Evolutionary conservation across 2,329 filamentous ascomycete genomes (phyloP).

Genomic region (Endoconidiophora polonica): DNA sequence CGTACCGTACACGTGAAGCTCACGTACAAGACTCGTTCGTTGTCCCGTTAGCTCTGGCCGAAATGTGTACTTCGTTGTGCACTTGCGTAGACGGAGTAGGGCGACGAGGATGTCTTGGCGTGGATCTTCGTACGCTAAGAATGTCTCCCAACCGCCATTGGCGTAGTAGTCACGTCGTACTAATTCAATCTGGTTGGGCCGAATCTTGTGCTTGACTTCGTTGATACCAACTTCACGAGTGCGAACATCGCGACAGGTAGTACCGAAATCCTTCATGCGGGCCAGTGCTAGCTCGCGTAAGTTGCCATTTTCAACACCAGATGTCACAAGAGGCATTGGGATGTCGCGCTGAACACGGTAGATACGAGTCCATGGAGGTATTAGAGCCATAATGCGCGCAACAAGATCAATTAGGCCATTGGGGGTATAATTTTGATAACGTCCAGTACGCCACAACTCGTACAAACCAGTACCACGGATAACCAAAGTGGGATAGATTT

Average conservation of each 20-base stretch:
- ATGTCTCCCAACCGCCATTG: conserved; percentile 97
- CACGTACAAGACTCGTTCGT: conserved; percentile 79
- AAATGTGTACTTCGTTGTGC: conserved; percentile 81
- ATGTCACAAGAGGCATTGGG: conserved; percentile 98
- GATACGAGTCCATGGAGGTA: conserved; percentile 95
- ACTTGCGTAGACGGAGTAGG: conserved; percentile 74
- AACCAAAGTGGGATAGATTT: conserved; percentile 95
- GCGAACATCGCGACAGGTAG: conserved; percentile 86
- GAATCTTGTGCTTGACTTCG: conserved; percentile 97
- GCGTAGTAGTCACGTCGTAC: conserved; percentile 85
- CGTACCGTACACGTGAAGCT: conserved; percentile 91
- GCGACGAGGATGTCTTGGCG: conserved; percentile 97
- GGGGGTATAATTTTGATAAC: conserved; percentile 97
- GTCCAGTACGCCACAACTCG: conserved; percentile 89
- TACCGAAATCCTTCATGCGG: conserved; percentile 99
- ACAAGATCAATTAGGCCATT: conserved; percentile 93
- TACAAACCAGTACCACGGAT: conserved; percentile 94
- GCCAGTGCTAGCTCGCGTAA: conserved; percentile 81
- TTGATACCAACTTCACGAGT: conserved; percentile 97
- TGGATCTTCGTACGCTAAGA: conserved; percentile 92
- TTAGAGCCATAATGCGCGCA: conserved; percentile 82
- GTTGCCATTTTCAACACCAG: conserved; percentile 95
- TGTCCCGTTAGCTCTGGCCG: conserved; percentile 72
- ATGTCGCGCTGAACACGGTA: conserved; percentile 98
- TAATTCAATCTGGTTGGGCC: conserved; percentile 88